Conservation (phyloP, 352 stramenopile species). For the Pythium myriotylum region DNA sequence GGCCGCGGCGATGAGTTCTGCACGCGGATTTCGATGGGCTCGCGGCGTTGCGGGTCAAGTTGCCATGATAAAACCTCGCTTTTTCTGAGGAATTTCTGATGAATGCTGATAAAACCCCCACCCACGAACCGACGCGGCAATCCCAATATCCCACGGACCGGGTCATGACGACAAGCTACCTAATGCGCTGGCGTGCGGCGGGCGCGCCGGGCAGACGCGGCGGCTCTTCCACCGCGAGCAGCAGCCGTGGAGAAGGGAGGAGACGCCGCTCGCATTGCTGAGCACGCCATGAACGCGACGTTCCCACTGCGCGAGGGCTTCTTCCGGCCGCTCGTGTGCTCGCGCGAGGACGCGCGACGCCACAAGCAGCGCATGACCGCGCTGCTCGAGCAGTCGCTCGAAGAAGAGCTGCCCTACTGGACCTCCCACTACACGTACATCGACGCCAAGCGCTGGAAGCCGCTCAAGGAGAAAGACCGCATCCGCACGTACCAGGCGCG, state of each 20-base stretch:
- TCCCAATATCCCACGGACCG: neutral
- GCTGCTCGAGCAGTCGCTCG: conserved; percentile 14
- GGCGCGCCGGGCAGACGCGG: no score
- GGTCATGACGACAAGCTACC: neutral
- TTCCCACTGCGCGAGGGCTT: conserved; percentile 28
- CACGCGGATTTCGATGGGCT: no score
- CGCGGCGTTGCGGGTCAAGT: no score
- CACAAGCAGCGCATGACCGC: conserved; percentile 18
- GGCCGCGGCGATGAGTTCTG: no score
- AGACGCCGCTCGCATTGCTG: neutral
- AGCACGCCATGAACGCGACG: conserved; percentile 21
- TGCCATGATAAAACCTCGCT: no score
- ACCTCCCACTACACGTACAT: conserved; percentile 18
- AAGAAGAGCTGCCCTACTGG: conserved; percentile 21
- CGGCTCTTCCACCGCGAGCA: no score
- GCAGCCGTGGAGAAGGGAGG: no score
- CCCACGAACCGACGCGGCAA: no score
- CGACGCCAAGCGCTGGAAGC: conserved; percentile 19
- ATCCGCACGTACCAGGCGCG: conserved; percentile 16
- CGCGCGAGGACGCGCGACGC: conserved; percentile 3
- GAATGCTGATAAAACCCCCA: no score
- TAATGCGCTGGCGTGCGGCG: conserved; percentile 7
- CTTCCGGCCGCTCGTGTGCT: conserved; percentile 20
- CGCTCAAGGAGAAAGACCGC: conserved; percentile 20
- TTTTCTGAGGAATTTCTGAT: no score